phyloP scores from a whole-genome alignment of 2,329 filamentous ascomycete species.

The Cladosporium halotolerans region DNA sequence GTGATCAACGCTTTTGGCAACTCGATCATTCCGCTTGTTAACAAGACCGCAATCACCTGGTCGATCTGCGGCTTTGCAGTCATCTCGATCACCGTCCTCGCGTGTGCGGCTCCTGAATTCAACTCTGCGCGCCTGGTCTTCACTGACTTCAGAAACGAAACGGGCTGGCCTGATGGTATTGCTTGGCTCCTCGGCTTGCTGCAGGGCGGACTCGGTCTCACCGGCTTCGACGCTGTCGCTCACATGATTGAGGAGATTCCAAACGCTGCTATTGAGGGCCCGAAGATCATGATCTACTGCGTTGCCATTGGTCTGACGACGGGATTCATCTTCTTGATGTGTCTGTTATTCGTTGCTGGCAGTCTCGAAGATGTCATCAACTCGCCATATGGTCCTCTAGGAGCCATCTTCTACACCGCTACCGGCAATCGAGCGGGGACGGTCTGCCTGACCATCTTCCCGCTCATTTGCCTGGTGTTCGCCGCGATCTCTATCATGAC shows the following conservation, averaged over 20 bases:
- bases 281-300: constrained; percentile 29
- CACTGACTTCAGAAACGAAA: constrained; percentile 56
- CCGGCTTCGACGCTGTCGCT: constrained; percentile 48
- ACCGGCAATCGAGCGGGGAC: constrained; percentile 30
- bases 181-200: constrained; percentile 40
- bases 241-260: constrained; percentile 44
- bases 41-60: constrained; percentile 65
- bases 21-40: constrained; percentile 56
- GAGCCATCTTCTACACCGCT: constrained; percentile 30
- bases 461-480: constrained; percentile 30
- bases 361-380: constrained; percentile 26
- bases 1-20: constrained; percentile 61
- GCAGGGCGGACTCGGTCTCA: constrained; percentile 31
- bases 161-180: constrained; percentile 34
- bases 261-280: constrained; percentile 29
- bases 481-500: constrained; percentile 32
- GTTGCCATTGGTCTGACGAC: constrained; percentile 31
- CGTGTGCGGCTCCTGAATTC: constrained; percentile 60
- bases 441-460: constrained; percentile 32
- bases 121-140: constrained; percentile 62
- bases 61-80: constrained; percentile 62
- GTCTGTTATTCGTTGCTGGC: constrained; percentile 33
- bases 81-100: constrained; percentile 63
- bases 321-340: constrained; percentile 32
- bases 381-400: constrained; percentile 28